A percentile compares a stretch with the other conserved stretches of the same genome.
Conservation (phyloP, 371 early-diverging fungal genomes). For the Rozella allomycis region DNA sequence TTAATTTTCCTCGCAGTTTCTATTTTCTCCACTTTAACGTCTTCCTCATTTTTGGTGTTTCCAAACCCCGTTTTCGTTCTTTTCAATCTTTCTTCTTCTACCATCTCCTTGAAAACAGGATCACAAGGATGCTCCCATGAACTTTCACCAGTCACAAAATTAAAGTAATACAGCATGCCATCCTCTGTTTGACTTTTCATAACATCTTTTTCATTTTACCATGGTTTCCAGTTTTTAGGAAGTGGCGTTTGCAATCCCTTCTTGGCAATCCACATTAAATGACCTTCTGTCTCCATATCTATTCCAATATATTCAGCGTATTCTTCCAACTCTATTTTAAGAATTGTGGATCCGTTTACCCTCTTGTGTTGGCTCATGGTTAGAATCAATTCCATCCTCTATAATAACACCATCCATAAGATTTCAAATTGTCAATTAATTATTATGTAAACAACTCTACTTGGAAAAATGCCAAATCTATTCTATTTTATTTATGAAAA, state of each 20-base stretch:
- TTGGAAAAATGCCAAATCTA: too few relatives aligned
- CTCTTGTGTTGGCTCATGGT: too few relatives aligned
- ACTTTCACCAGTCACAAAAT: constrained; percentile 27
- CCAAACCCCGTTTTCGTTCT: too few relatives aligned
- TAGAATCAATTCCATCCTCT: too few relatives aligned
- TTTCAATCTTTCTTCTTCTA: background rate
- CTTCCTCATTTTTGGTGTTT: too few relatives aligned
- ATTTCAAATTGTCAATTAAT: too few relatives aligned
- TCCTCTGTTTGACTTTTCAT: constrained; percentile 24
- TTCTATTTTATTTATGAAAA: too few relatives aligned
- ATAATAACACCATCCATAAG: too few relatives aligned
- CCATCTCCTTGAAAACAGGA: constrained; percentile 4
- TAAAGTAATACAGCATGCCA: constrained; percentile 33
- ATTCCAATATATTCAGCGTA: constrained; percentile 35
- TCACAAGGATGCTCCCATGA: constrained; percentile 40
- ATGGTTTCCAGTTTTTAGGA: constrained; percentile 34
- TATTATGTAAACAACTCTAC: too few relatives aligned
- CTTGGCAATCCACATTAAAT: constrained; percentile 32
- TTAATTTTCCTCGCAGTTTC: too few relatives aligned
- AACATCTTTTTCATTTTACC: constrained; percentile 8
- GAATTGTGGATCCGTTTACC: too few relatives aligned
- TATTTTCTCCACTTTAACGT: too few relatives aligned
- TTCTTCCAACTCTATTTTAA: constrained; percentile 32
- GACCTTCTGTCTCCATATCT: constrained; percentile 17
- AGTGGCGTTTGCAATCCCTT: constrained; percentile 31